These are phyloP conservation scores for Hymenoscyphus albidus DNA, from an alignment of 2,329 filamentous ascomycete genomes.

Conservation along the genomic window DNA sequence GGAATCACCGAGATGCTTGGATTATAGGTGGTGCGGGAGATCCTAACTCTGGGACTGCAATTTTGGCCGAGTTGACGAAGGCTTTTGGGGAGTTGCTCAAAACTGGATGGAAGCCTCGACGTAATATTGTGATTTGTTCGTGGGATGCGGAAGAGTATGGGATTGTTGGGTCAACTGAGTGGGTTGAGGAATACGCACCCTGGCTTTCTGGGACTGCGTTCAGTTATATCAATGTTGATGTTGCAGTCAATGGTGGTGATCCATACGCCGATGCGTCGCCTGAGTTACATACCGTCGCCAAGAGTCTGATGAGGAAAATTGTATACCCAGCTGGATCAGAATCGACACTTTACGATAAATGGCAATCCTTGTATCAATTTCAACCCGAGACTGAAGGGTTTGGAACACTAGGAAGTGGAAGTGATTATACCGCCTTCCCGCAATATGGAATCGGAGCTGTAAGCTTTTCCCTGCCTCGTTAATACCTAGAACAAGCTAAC, in stretches of 20 bases:
- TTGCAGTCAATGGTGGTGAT: conserved; percentile 7
- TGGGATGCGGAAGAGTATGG: conserved; percentile 74
- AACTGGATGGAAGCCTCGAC: conserved; percentile 59
- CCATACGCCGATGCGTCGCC: conserved; percentile 2
- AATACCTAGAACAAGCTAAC: not conserved
- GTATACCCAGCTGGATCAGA: conserved; percentile 38
- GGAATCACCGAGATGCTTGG: conserved; percentile 86
- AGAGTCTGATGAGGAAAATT: conserved; percentile 31
- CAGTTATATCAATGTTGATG: conserved; percentile 28
- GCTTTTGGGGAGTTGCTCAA: conserved; percentile 66
- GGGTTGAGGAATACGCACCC: conserved; percentile 73
- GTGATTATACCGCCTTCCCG: conserved; percentile 62
- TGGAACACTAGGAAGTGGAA: conserved; percentile 55
- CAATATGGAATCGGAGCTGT: conserved; percentile 36
- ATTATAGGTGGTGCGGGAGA: conserved; percentile 70
- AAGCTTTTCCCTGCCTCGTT: not conserved
- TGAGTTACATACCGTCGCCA: conserved; percentile 3
- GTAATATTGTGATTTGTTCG: conserved; percentile 57
- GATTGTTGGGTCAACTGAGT: conserved; percentile 72
- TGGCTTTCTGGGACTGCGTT: conserved; percentile 56
- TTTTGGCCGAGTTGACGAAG: conserved; percentile 69
- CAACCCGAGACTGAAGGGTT: not conserved
- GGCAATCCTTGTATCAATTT: conserved; percentile 2
- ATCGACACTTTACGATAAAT: conserved; percentile 32
- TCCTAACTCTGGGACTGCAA: conserved; percentile 73